A percentile compares a stretch with the other conserved stretches of the same genome.
phyloP scores from a whole-genome alignment of 495 filamentous ascomycete species.

The Penicillium arizonense region DNA sequence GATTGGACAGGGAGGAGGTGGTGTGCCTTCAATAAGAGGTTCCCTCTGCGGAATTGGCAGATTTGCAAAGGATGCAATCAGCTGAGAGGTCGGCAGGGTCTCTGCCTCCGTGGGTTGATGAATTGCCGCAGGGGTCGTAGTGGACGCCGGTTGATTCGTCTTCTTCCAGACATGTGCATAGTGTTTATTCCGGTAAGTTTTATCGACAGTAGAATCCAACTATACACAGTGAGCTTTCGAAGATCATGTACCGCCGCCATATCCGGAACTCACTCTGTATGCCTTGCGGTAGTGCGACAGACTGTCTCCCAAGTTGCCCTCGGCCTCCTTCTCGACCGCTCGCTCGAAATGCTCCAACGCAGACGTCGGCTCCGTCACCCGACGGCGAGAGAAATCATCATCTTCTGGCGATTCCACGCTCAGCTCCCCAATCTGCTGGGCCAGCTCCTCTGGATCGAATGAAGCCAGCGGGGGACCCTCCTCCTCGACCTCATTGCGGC shows the following conservation, averaged over 20 bases:
- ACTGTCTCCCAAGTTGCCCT: slow-evolving; percentile 87
- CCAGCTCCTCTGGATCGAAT: slow-evolving; percentile 39
- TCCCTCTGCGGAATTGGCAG: slow-evolving; percentile 61
- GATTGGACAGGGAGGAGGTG: slow-evolving; percentile 73
- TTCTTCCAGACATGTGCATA: slow-evolving; percentile 64
- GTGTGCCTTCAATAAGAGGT: slow-evolving; percentile 60
- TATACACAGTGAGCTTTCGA: slow-evolving; percentile 32
- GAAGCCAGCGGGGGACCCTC: slow-evolving; percentile 37
- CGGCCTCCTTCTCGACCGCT: slow-evolving; percentile 83
- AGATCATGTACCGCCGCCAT: not conserved
- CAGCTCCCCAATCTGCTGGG: slow-evolving; percentile 37
- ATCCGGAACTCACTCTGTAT: slow-evolving; percentile 60
- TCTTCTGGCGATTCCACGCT: slow-evolving; percentile 29
- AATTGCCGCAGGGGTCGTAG: slow-evolving; percentile 52
- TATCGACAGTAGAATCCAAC: slow-evolving; percentile 82
- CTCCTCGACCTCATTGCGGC: slow-evolving; percentile 40
- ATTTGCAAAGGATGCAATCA: slow-evolving; percentile 72
- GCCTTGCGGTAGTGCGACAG: slow-evolving; percentile 85
- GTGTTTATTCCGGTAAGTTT: slow-evolving; percentile 85
- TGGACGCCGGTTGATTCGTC: slow-evolving; percentile 53
- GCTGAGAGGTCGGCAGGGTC: slow-evolving; percentile 59
- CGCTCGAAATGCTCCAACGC: slow-evolving; percentile 92
- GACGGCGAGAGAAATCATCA: slow-evolving; percentile 28
- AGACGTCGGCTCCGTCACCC: slow-evolving; percentile 59
- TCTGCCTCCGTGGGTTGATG: slow-evolving; percentile 40